Conservation (phyloP, 1,139 yeast genomes). For the Yamadazyma sp. region DNA sequence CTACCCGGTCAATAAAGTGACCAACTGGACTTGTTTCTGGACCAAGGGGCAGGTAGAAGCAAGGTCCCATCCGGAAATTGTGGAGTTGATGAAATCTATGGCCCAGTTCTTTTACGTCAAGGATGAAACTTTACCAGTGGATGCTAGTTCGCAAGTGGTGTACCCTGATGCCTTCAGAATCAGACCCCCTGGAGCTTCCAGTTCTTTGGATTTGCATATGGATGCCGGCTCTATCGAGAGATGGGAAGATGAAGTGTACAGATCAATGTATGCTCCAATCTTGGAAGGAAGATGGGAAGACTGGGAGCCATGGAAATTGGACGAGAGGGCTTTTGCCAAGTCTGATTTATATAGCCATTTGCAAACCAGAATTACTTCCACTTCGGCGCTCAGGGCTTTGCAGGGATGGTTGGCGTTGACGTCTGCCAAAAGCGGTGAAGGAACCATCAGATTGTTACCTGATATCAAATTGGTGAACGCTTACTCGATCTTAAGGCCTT, state of each 20-base stretch:
- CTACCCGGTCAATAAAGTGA: conserved; percentile 29
- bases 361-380: conserved; percentile 27
- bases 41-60: conserved; percentile 42
- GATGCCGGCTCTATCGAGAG: conserved; percentile 50
- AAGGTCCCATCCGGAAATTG: conserved; percentile 39
- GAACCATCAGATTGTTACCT: conserved; percentile 44
- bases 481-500: conserved; percentile 45
- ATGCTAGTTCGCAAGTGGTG: conserved; percentile 29
- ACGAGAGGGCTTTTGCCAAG: conserved; percentile 34
- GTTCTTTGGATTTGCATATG: conserved; percentile 40
- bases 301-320: conserved; percentile 44
- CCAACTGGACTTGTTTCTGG: conserved; percentile 41
- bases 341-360: conserved; percentile 31
- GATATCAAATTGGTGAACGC: conserved; percentile 36
- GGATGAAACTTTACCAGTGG: conserved; percentile 23
- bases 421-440: conserved; percentile 36
- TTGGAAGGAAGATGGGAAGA: conserved; percentile 49
- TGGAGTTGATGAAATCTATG: conserved; percentile 28
- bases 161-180: conserved; percentile 43
- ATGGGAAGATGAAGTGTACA: conserved; percentile 30
- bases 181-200: conserved; percentile 39
- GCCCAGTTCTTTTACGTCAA: conserved; percentile 34
- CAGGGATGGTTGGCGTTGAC: conserved; percentile 52
- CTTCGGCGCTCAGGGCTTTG: conserved; percentile 43
- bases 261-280: conserved; percentile 37